Evolutionary conservation across 2,329 filamentous ascomycete genomes (phyloP), one percentile per base, ranked within the genome.

Genomic region (Zymoseptoria brevis): DNA sequence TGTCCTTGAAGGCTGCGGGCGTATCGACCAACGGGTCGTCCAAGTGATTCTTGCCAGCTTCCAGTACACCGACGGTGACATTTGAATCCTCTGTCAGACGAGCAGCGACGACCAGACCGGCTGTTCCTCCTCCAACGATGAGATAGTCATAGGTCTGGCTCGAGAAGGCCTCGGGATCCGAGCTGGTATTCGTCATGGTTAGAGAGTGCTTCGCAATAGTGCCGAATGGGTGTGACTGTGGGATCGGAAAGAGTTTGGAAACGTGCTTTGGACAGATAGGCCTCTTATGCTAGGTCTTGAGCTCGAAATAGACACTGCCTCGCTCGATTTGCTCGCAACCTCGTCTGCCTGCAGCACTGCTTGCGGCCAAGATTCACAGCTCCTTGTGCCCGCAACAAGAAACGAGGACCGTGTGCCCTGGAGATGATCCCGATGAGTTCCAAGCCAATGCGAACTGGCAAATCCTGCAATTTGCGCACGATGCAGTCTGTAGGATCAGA

Each of bases 1-100:
- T 68, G 11, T 60, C 54, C 16, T 45, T 16, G 19, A 63, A 61
- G 8, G 64, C 52, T 19, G 61, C 67, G 13, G 68, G 67, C 3
- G 60, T 63, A 21, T 62, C 59, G 41, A 70, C 61, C 30, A 57
- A 53, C 8, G 64, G 54, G 41, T 70, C 65, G 41, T 60, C 57
- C 50, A 57, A 62, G 7, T 55, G 60, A 35, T 66, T 59, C 30
- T 60, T 66, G 50, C 71, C 71, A 13, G 68, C 68, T 57, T 73
- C 71, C 13, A 73, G 63, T 11, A 73, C 68, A n/a, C 66, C 65
- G 5, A 73, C 69, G 6, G 57, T 67, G 29, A 71, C 60, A 58
- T 69, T 55, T 7, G 61, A 56, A 29, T 70, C 60, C 54, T 71
- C 69, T 9, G 64, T 63, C 22, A 70, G 62, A 22, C 67, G 64